Base-by-base conservation (phyloP, 176 grass and related monocot genomes). In the Eragrostis nindensis region DNA sequence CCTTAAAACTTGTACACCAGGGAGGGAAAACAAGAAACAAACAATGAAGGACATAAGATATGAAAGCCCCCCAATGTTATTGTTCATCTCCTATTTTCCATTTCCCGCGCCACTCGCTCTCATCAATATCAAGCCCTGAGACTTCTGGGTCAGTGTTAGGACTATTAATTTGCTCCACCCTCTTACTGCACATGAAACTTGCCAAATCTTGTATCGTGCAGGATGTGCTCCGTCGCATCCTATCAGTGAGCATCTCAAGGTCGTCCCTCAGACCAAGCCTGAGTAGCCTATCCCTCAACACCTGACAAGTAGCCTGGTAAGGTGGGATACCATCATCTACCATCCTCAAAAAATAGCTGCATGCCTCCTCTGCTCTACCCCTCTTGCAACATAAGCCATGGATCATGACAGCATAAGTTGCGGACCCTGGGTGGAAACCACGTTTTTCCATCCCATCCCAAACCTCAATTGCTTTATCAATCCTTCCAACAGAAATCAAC, bases 381-480 rank as follows among this genome's bases (percentile, higher is more conserved):
- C 89, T 99, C 73, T 93, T 99, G 84, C 86, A 89, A 87, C 86
- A 91, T 50, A 99, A 57, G 29, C 88, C 88, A 69, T 99, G 93
- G 53, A 99, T 83, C 89, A 99, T 91, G 39, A 99, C 90, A 12
- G 96, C 86, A 66, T 91, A 99, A 71, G 88, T 90, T 41, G 90
- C 69, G 19, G 86, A 86, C 9, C 86, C 71, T 13, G 90, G 92
- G 65, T 99, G 86, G 77, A 91, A 99, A 42, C 73, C 88, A 54
- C 80, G 81, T 29, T 81, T 75, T 73, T 93, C 90, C 96, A 95
- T 99, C n/a, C 93, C 91, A 61, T 99, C 91, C 92, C 92, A 99
- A 80, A 95, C 75, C 65, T 91, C 92, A 39, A 84, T 76, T 46
- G 93, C 89, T 32, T 69, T 76, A 70, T 95, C 88, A 67, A 93